These are phyloP conservation scores for Ophiocordyceps australis DNA, from an alignment of 2,329 filamentous ascomycete genomes.

Conservation along the genomic window DNA sequence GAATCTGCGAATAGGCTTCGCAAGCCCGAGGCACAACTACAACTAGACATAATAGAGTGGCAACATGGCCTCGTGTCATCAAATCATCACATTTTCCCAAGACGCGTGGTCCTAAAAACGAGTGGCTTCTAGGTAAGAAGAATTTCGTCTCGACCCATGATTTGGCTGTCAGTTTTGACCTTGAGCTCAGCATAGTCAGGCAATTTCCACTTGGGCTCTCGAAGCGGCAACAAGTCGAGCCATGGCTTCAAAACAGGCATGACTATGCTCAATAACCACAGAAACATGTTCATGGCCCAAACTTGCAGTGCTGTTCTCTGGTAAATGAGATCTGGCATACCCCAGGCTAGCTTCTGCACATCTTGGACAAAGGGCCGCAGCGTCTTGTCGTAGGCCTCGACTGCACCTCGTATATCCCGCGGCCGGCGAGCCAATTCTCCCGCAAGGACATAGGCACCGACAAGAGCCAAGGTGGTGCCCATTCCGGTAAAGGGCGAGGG, in stretches of 20 bases:
- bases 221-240: not conserved
- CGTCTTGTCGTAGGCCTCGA: slow-evolving; percentile 19
- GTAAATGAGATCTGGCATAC: slow-evolving; percentile 9
- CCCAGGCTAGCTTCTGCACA: slow-evolving; percentile 15
- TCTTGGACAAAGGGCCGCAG: slow-evolving; percentile 20
- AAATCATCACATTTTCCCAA: no score
- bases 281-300: slow-evolving; percentile 5
- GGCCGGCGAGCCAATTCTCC: slow-evolving; percentile 18
- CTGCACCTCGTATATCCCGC: slow-evolving; percentile 9
- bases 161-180: no score
- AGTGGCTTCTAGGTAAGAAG: no score
- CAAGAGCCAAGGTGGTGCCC: slow-evolving; percentile 25
- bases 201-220: not conserved
- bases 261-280: not conserved
- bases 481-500: slow-evolving; percentile 27
- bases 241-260: not conserved
- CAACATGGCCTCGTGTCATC: no score
- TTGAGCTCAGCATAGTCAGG: not conserved
- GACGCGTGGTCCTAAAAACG: no score
- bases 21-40: no score
- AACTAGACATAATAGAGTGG: no score
- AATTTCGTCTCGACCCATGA: no score
- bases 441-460: slow-evolving; percentile 30
- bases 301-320: slow-evolving; percentile 10
- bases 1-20: no score